These are phyloP conservation scores for Clarireedia hainanense DNA, from an alignment of 2,329 filamentous ascomycete species.

Conservation along the genomic window DNA sequence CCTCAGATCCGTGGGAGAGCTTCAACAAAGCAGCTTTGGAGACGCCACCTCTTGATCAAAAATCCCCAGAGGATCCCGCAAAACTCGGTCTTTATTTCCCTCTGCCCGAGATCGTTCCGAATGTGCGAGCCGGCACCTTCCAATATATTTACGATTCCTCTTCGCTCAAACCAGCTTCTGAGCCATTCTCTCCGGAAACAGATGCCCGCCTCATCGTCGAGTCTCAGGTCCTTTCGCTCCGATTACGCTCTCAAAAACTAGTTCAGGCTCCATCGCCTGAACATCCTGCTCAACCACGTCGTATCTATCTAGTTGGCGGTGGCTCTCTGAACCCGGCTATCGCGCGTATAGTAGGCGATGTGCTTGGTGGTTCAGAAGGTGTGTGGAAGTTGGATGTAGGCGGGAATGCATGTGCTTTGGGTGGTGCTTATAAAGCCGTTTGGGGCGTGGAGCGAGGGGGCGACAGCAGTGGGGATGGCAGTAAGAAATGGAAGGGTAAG, in stretches of 20 bases:
- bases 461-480: not conserved
- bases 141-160: slow-evolving; percentile 59
- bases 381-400: slow-evolving; percentile 92
- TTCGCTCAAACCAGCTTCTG: slow-evolving; percentile 38
- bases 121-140: slow-evolving; percentile 79
- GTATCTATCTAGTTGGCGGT: slow-evolving; percentile 91
- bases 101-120: slow-evolving; percentile 91
- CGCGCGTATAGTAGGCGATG: slow-evolving; percentile 73
- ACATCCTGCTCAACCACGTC: slow-evolving; percentile 69
- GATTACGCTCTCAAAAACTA: slow-evolving; percentile 72
- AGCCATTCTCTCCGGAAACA: slow-evolving; percentile 44
- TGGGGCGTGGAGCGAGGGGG: slow-evolving; percentile 70
- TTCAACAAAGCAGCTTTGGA: slow-evolving; percentile 70
- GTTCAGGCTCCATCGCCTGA: slow-evolving; percentile 46
- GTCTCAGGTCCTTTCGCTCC: slow-evolving; percentile 87
- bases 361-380: slow-evolving; percentile 81
- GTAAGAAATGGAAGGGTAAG: slow-evolving; percentile 38
- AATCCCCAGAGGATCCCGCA: slow-evolving; percentile 47
- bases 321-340: slow-evolving; percentile 87
- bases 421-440: slow-evolving; percentile 90
- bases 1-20: slow-evolving; percentile 58
- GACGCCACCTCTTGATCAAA: slow-evolving; percentile 61
- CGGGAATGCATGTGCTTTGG: slow-evolving; percentile 88
- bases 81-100: slow-evolving; percentile 93
- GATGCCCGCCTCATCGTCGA: slow-evolving; percentile 86